These are phyloP conservation scores for Paxillus rubicundulus DNA, from an alignment of 768 basidiomycete species.

Conservation along the genomic window DNA sequence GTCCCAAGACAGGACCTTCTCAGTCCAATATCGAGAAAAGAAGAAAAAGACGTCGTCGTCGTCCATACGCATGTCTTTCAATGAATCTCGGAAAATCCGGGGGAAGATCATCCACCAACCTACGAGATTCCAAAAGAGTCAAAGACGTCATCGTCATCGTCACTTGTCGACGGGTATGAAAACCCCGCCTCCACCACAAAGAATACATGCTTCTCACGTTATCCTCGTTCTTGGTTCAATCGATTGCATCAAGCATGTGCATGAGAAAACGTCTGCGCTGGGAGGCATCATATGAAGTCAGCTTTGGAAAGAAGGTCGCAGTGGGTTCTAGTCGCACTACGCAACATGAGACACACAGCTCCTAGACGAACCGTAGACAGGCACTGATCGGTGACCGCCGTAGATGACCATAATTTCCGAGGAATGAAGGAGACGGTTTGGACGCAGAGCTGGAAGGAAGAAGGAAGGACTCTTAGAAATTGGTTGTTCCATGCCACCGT, in stretches of 20 bases:
- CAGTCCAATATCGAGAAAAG: too few species aligned
- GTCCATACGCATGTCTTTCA: too few species aligned
- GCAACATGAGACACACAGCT: slow-evolving; percentile 1
- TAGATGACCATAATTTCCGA: slow-evolving; percentile 26
- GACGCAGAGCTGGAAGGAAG: slow-evolving; percentile 9
- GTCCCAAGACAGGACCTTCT: too few species aligned
- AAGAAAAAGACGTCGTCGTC: too few species aligned
- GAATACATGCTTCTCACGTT: slow-evolving; percentile 11
- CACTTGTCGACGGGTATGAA: not conserved
- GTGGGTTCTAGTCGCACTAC: not conserved
- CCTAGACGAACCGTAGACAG: slow-evolving; percentile 3
- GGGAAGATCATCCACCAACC: slow-evolving; percentile 5
- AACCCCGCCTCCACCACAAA: slow-evolving; percentile 6
- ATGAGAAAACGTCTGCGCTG: slow-evolving; percentile 5
- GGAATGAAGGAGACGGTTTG: slow-evolving; percentile 20
- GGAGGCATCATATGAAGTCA: slow-evolving; percentile 8
- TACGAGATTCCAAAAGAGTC: too few species aligned
- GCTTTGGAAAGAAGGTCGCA: slow-evolving; percentile 7
- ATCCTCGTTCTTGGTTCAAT: slow-evolving; percentile 5
- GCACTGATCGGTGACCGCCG: slow-evolving; percentile 8
- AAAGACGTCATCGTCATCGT: slow-evolving; percentile 3
- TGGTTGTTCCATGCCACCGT: slow-evolving; percentile 4
- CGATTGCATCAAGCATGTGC: too few species aligned
- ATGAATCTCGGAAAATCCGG: not conserved
- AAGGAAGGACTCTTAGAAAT: slow-evolving; percentile 14